phyloP scores from a whole-genome alignment of 305 asterid genomes.

The Fraxinus albicans region DNA sequence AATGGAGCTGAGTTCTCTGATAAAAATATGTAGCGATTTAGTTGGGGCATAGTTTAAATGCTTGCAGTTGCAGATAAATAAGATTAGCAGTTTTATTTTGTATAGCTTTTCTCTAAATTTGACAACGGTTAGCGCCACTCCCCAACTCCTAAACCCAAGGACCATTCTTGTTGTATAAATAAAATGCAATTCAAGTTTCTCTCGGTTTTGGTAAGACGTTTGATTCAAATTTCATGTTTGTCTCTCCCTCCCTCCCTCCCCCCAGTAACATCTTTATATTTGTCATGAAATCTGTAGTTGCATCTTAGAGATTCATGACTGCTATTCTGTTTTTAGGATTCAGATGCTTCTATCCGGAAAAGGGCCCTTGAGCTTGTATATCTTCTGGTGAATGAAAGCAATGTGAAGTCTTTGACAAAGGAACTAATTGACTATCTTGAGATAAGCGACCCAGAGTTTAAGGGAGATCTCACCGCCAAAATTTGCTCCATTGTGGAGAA shows the following conservation, averaged over 20 bases:
- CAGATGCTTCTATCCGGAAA: constrained; percentile 98
- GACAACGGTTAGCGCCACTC: not conserved
- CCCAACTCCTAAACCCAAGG: not conserved
- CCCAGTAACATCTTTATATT: not conserved
- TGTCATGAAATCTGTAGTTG: constrained; percentile 7
- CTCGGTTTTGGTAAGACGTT: not conserved
- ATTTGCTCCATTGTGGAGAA: constrained; percentile 97
- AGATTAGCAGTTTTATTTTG: not conserved
- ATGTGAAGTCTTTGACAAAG: constrained; percentile 82
- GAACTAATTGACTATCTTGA: constrained; percentile 91
- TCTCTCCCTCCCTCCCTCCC: not conserved
- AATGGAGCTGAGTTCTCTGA: not conserved
- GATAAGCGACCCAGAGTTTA: constrained; percentile 83
- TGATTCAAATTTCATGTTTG: not conserved
- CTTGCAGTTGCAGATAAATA: not conserved
- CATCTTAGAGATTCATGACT: constrained; percentile 29
- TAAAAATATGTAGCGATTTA: constrained; percentile 2
- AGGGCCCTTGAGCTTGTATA: constrained; percentile 97
- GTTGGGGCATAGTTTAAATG: constrained; percentile 7
- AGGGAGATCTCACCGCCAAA: constrained; percentile 88
- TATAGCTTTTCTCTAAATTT: not conserved
- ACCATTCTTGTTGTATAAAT: constrained; percentile 2
- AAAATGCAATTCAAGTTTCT: not conserved
- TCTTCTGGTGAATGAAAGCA: constrained; percentile 88
- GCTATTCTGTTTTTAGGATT: constrained; percentile 64